A percentile compares a stretch with the other conserved stretches of the same genome.
Conservation (phyloP, 2,329 filamentous ascomycete genomes). For the Anisogramma anomala region DNA sequence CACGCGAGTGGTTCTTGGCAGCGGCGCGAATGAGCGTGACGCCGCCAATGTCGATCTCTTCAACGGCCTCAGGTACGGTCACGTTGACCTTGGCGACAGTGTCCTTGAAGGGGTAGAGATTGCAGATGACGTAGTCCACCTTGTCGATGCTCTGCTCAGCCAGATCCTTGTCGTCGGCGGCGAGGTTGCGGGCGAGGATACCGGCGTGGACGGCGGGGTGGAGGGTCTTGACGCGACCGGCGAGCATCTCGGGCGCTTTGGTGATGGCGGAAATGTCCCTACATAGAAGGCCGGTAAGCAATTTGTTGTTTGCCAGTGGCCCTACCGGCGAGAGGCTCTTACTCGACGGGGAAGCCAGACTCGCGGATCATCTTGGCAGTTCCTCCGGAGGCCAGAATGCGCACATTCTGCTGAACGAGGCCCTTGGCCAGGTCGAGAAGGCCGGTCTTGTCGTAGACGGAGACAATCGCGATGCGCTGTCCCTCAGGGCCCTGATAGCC, state of each 20-base stretch:
- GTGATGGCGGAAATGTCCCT: slow-evolving; percentile 98
- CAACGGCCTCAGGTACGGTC: slow-evolving; percentile 89
- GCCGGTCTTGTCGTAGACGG: slow-evolving; percentile 97
- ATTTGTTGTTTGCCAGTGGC: neutral
- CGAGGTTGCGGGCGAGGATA: slow-evolving; percentile 88
- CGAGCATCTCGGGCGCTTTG: slow-evolving; percentile 92
- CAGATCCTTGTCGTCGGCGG: slow-evolving; percentile 92
- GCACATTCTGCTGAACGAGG: slow-evolving; percentile 77
- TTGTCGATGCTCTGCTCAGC: slow-evolving; percentile 91
- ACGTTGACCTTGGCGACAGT: slow-evolving; percentile 95
- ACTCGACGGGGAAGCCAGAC: slow-evolving; percentile 91
- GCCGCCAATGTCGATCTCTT: slow-evolving; percentile 97
- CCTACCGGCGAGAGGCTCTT: slow-evolving; percentile 17
- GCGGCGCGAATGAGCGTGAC: slow-evolving; percentile 93
- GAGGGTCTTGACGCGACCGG: slow-evolving; percentile 76
- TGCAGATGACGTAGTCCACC: slow-evolving; percentile 94
- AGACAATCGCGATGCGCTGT: slow-evolving; percentile 74
- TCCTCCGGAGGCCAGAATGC: slow-evolving; percentile 86
- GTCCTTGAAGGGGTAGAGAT: slow-evolving; percentile 98
- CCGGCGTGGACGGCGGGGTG: slow-evolving; percentile 85
- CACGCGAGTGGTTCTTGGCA: slow-evolving; percentile 93
- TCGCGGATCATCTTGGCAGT: slow-evolving; percentile 95
- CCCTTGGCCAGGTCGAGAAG: slow-evolving; percentile 87
- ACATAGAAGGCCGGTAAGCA: slow-evolving; percentile 11
- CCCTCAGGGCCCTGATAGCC: slow-evolving; percentile 18